Evolutionary conservation across 2,329 filamentous ascomycete genomes (phyloP).

Genomic region (Neonectria ditissima): DNA sequence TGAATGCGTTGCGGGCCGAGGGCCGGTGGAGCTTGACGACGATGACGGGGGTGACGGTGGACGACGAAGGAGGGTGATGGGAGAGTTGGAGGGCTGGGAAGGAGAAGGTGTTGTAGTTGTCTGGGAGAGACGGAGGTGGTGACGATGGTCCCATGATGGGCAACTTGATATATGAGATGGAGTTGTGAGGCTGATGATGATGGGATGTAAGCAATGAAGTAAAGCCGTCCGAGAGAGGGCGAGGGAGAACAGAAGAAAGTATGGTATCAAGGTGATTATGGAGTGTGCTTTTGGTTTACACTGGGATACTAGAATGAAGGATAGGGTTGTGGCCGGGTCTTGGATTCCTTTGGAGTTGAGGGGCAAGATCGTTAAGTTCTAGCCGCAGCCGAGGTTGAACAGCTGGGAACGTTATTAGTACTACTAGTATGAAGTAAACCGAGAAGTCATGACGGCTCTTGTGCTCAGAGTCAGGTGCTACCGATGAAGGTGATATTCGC

Average conservation of each 20-base stretch:
- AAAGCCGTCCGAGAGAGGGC: background rate
- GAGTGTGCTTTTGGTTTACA: background rate
- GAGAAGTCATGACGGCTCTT: slow-evolving; percentile 15
- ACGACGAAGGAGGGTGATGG: slow-evolving; percentile 63
- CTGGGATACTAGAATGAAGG: no score
- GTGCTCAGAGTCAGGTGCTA: background rate
- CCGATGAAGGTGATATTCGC: no score
- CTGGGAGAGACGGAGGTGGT: slow-evolving; percentile 39
- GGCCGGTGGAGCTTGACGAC: slow-evolving; percentile 75
- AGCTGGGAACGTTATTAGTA: background rate
- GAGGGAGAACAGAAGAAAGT: background rate
- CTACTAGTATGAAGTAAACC: background rate
- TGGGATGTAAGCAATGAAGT: background rate
- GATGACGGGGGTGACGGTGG: slow-evolving; percentile 70
- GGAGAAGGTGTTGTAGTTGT: slow-evolving; percentile 55
- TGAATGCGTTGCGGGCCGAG: slow-evolving; percentile 76
- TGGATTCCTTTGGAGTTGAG: slow-evolving; percentile 17
- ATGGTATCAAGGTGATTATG: background rate
- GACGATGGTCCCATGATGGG: slow-evolving; percentile 38
- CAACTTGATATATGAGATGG: background rate
- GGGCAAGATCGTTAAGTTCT: slow-evolving; percentile 4
- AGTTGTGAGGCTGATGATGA: background rate
- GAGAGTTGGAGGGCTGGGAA: slow-evolving; percentile 60
- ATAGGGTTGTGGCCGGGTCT: slow-evolving; percentile 3
- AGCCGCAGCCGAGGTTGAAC: slow-evolving; percentile 27